Evolutionary conservation across 2,329 filamentous ascomycete species (phyloP), one percentile per base, ranked within the genome.

Genomic region (Pseudonectria buxi): DNA sequence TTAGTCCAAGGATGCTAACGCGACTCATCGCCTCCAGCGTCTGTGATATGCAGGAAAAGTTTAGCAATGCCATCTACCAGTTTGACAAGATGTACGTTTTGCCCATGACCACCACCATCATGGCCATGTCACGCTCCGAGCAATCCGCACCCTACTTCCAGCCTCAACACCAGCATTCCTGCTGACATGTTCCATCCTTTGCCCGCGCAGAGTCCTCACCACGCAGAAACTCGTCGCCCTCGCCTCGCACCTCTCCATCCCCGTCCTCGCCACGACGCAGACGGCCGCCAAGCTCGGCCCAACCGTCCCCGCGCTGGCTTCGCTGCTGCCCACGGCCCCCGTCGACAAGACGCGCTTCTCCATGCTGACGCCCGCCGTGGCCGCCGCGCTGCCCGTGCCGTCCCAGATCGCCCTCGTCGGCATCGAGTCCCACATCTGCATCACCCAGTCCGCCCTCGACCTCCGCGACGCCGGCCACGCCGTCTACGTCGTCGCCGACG

Each of bases 11-110:
- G n/a, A n/a, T n/a, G n/a, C n/a, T n/a, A n/a, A n/a, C n/a, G n/a
- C n/a, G n/a, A n/a, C n/a, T n/a, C n/a, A n/a, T n/a, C n/a, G n/a
- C n/a, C n/a, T n/a, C n/a, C n/a, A 95, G 89, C 54, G 77, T 96
- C 57, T 96, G 90, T 67, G 90, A 96, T 56, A 72, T 96, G 45
- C 90, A 96, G 66, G 90, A 95, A 50, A 94, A 88, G 61, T 96
- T 96, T 65, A 77, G 86, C 42, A 69, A 71, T 7, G 82, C 81
- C 37, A 95, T 96, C 52, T 76, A 82, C 64, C 81, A 94, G 56
- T 95, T 89, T 56, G 76, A 86, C 45, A 87, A 84, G 58, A 74
- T 95, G 80, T 86, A 69, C 40, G 67, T 57, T 7, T 7, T 30
- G 29, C 16, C 28, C 16, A 24, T 29, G 10, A 14, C 35, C 26